phyloP scores from a whole-genome alignment of 2,329 filamentous ascomycete species.

The Sphaceloma murrayae region DNA sequence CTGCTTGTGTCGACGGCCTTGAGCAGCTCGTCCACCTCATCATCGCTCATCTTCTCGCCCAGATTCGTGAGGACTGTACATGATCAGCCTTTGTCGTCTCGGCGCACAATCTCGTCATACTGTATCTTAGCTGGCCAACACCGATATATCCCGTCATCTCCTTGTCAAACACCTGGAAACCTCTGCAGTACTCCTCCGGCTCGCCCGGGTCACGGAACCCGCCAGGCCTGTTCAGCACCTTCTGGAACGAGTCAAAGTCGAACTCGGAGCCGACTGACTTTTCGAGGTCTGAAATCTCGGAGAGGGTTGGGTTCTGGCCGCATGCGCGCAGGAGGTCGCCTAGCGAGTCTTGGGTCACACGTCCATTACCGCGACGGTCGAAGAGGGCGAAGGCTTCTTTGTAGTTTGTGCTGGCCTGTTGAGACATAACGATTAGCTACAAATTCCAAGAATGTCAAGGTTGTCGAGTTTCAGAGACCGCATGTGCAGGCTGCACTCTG shows the following conservation, averaged over 20 bases:
- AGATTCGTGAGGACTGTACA: slow-evolving; percentile 76
- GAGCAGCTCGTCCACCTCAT: slow-evolving; percentile 96
- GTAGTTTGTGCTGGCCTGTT: slow-evolving; percentile 84
- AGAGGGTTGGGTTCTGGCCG: slow-evolving; percentile 91
- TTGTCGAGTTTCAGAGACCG: too few species aligned
- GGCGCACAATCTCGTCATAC: slow-evolving; percentile 28
- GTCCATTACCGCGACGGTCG: slow-evolving; percentile 96
- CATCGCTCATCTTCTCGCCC: slow-evolving; percentile 98
- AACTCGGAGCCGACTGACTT: slow-evolving; percentile 84
- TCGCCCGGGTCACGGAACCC: slow-evolving; percentile 97
- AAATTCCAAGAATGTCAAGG: too few species aligned
- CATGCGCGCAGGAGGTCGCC: slow-evolving; percentile 93
- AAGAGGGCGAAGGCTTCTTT: slow-evolving; percentile 99
- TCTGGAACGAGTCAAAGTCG: slow-evolving; percentile 95
- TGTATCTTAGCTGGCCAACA: slow-evolving; percentile 92
- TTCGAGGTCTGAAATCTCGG: slow-evolving; percentile 88
- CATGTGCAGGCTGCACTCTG: too few species aligned
- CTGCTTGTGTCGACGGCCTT: slow-evolving; percentile 96
- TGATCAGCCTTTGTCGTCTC: slow-evolving; percentile 5
- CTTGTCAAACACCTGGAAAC: slow-evolving; percentile 99
- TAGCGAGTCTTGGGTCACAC: slow-evolving; percentile 74
- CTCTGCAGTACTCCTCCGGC: slow-evolving; percentile 95
- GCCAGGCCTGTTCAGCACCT: slow-evolving; percentile 91
- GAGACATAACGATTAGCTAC: too few species aligned
- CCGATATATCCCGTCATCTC: slow-evolving; percentile 97